These are phyloP conservation scores for Aureobasidium sp. DNA, from an alignment of 2,329 filamentous ascomycete species.

Conservation along the genomic window DNA sequence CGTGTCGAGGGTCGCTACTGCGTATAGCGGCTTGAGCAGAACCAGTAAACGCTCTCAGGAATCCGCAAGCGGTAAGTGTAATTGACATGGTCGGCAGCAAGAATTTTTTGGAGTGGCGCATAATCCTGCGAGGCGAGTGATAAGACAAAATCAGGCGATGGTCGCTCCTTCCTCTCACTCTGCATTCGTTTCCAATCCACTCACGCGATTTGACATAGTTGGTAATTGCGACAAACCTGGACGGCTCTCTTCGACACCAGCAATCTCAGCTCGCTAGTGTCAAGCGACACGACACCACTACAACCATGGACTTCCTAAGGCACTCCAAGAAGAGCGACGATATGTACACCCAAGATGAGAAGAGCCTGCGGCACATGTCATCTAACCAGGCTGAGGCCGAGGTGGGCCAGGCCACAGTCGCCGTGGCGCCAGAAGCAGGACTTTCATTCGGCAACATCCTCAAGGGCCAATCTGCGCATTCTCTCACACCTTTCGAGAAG, in stretches of 20 bases:
- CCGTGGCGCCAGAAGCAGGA: constrained; percentile 4
- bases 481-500: constrained; percentile 29
- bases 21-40: not conserved
- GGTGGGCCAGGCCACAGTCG: not conserved
- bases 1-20: not conserved
- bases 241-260: not conserved
- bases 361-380: not conserved
- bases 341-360: not conserved
- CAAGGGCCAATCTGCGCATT: not conserved
- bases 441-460: constrained; percentile 1
- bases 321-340: not conserved
- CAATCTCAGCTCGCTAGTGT: not conserved
- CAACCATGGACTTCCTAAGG: not conserved
- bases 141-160: not conserved
- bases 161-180: not conserved
- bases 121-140: not conserved
- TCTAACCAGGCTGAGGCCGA: constrained; percentile 1
- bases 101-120: not conserved
- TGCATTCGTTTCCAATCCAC: not conserved
- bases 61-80: not conserved
- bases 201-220: not conserved
- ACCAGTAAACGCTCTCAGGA: not conserved
- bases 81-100: not conserved
- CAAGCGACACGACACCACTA: constrained; percentile 18
- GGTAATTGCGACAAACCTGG: not conserved